Base-by-base conservation (phyloP, 1,139 yeast genomes). In the Diutina neorugosa region DNA sequence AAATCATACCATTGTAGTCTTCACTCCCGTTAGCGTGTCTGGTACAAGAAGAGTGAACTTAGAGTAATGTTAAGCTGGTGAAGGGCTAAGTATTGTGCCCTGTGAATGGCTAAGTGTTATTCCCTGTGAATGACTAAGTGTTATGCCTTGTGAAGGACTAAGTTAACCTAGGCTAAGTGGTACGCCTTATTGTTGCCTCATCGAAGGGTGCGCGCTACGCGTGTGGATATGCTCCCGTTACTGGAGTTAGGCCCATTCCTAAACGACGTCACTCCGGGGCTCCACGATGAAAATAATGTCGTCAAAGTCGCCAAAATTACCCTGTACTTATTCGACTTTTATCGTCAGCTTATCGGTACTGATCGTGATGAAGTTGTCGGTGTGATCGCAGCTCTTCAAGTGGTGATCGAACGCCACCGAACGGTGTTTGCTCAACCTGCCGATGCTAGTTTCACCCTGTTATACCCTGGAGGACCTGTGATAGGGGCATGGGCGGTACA, bases 231-330 rank as follows among this genome's bases (percentile, higher is more conserved):
- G 48, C 48, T 25, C 14, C 31, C 48, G 8, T 34, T 44, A 20
- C 48, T 19, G 23, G 50, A 46, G 21, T 23, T 46, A 5, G 50
- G 27, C 18, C 40, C 50, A n/a, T 46, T 46, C 40, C 41, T 46
- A 46, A 8, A 12, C 3, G 50, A 46, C 27, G 40, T 46, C 23
- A 25, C 40, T 4, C 50, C 40, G 9, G 21, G 23, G 19, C 50
- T 46, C 12, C 50, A 25, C 27, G n/a, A 25, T 3, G 50, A 46
- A 16, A 27, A 14, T 9, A 12, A 18, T 16, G n/a, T 16, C 4
- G 4, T n/a, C 40, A 44, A 21, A 21, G 18, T 46, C 14, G 19
- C 40, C 6, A 46, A 46, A 16, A 16, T 46, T 12, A 27, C 41
- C 16, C n/a, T 46, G 21, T 46, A 27, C 40, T 19, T 46, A 8